phyloP scores from a whole-genome alignment of 148 eudicot genomes.

The Dianthus caryophyllus region DNA sequence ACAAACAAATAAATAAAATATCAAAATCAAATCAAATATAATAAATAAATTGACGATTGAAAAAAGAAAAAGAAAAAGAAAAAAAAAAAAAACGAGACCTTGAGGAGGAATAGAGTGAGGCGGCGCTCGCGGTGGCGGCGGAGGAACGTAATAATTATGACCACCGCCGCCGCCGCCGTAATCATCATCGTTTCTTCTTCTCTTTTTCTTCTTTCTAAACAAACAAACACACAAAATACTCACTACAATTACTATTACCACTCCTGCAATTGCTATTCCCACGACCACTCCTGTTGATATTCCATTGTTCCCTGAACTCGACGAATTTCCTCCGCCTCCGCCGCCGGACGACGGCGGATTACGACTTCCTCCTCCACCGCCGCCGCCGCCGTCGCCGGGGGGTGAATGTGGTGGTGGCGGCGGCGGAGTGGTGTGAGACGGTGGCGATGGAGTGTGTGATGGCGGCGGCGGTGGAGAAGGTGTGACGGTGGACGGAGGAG shows the following conservation, averaged over 20 bases:
- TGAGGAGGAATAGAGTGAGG: conserved; percentile 36
- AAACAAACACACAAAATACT: conserved; percentile 53
- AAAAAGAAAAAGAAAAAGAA: not conserved
- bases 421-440: not conserved
- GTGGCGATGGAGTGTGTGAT: not conserved
- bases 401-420: conserved; percentile 6
- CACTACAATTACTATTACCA: conserved; percentile 35
- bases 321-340: not conserved
- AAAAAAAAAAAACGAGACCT: conserved; percentile 30
- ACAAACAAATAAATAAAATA: not conserved
- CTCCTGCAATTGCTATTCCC: conserved; percentile 70
- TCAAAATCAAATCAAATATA: too few relatives aligned
- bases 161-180: conserved; percentile 23
- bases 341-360: not conserved
- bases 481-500: not conserved
- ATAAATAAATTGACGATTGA: too few relatives aligned
- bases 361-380: not conserved
- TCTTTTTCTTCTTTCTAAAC: conserved; percentile 44
- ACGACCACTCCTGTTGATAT: conserved; percentile 57
- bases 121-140: conserved; percentile 8
- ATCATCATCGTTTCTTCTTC: conserved; percentile 28
- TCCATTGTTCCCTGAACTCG: conserved; percentile 17
- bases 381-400: not conserved
- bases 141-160: conserved; percentile 40
- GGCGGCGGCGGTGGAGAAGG: conserved; percentile 22